Evolutionary conservation across 257 asterid species (phyloP), one percentile per base, ranked within the genome.

Genomic region (Salvia rosmarinus): DNA sequence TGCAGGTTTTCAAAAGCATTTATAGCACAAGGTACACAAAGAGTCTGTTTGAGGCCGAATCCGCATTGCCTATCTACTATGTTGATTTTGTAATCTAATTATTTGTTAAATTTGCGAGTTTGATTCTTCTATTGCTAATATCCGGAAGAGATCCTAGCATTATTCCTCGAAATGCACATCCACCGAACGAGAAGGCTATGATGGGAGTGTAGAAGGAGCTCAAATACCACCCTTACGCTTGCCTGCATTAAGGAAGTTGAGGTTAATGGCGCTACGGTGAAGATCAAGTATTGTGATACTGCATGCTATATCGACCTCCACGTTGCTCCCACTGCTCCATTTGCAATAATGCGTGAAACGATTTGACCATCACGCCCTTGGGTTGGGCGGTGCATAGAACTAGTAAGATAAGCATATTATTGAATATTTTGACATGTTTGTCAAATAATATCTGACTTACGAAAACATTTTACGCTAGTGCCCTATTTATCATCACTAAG

Each of bases 71-170:
- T 12, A 44, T 7, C 50, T 56, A 9, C 62, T 5, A 47, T 25
- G 46, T 19, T 5, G 34, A 17, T 39, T 65, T 54, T 21, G 55
- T 50, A 51, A 35, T 16, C 63, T 11, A 32, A 30, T 54, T 28
- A 11, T 42, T 71, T 72, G 68, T 58, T 13, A 11, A 55, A 77
- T 47, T 56, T 81, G 67, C 90, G 98, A 95, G 83, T 79, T 85
- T 93, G 80, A 85, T 86, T 86, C 96, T 90, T 79, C 92, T 93
- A 74, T 81, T 93, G 81, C 86, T 93, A 68, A 86, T 97, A 65
- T 93, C 98, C 60, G 98, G 98, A 75, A 87, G 98, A 86, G 98
- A 93, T 81, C 98, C 96, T 11, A 97, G 98, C 47, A 93, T 93
- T 77, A 86, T 93, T 77, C 98, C 98, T 47, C 84, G 98, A 54